phyloP scores from a whole-genome alignment of 2,329 filamentous ascomycete genomes.

The Trichoderma sp. region DNA sequence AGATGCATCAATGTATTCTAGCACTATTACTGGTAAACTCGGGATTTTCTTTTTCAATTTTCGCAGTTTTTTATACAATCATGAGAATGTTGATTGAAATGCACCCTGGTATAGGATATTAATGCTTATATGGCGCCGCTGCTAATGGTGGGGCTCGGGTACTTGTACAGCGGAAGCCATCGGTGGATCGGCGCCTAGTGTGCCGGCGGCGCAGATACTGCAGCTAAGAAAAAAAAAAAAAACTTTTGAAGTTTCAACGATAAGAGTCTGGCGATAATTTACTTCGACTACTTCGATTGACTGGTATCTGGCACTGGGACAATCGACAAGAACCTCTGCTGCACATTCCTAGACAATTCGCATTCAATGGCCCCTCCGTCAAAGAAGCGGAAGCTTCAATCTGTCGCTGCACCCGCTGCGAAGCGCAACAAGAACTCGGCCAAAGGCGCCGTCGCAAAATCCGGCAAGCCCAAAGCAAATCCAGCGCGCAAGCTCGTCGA shows the following conservation, averaged over 20 bases:
- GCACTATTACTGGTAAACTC: slow-evolving; percentile 19
- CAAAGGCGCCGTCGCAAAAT: slow-evolving; percentile 28
- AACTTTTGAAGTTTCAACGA: slow-evolving; percentile 18
- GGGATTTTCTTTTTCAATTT: neutral
- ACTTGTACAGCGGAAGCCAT: neutral
- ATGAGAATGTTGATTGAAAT: neutral
- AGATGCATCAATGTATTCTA: slow-evolving; percentile 25
- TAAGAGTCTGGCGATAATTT: slow-evolving; percentile 7
- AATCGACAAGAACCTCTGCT: neutral
- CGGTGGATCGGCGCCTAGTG: slow-evolving; percentile 23
- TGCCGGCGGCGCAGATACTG: slow-evolving; percentile 17
- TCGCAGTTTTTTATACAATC: too few species aligned
- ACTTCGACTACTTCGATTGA: neutral
- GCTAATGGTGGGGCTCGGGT: neutral
- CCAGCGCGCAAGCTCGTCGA: slow-evolving; percentile 43
- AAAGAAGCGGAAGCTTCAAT: slow-evolving; percentile 47
- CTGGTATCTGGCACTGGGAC: neutral
- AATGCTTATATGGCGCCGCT: too few species aligned
- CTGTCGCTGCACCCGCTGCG: slow-evolving; percentile 39
- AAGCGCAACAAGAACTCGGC: slow-evolving; percentile 44
- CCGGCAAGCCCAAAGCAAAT: slow-evolving; percentile 31
- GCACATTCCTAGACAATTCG: neutral
- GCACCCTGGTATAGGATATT: neutral
- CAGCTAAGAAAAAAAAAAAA: slow-evolving; percentile 17
- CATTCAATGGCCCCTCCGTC: slow-evolving; percentile 40